Evolutionary conservation across 192 early-diverging fungal genomes (phyloP).

Genomic region (Dissophora ornata): DNA sequence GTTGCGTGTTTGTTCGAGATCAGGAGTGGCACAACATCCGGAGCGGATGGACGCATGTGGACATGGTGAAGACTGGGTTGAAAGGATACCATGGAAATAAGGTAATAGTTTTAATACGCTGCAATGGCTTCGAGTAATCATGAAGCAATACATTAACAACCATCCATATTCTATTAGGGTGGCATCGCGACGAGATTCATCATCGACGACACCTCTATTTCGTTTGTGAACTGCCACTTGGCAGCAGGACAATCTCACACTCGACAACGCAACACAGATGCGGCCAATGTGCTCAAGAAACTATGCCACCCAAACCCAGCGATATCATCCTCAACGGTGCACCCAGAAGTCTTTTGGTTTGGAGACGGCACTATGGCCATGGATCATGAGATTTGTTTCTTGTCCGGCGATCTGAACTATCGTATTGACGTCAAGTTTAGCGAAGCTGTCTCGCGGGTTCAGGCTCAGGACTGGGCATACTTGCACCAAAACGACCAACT

Average conservation of each 20-base stretch:
- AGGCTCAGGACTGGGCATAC: conserved; percentile 65
- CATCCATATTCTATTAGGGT: conserved; percentile 61
- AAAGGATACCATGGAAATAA: conserved; percentile 92
- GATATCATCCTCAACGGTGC: conserved; percentile 45
- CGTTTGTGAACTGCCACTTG: conserved; percentile 88
- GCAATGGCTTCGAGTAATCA: too few species aligned
- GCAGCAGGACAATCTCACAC: conserved; percentile 86
- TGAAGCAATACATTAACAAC: background rate
- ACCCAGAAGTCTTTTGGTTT: conserved; percentile 72
- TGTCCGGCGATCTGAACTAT: conserved; percentile 97
- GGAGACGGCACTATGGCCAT: conserved; percentile 90
- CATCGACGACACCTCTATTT: conserved; percentile 83
- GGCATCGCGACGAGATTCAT: conserved; percentile 80
- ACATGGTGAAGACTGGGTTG: conserved; percentile 90
- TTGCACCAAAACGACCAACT: conserved; percentile 78
- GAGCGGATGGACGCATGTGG: conserved; percentile 70
- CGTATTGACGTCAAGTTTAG: conserved; percentile 82
- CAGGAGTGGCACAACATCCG: conserved; percentile 57
- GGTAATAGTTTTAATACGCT: too few species aligned
- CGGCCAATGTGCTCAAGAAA: conserved; percentile 71
- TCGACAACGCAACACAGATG: conserved; percentile 79
- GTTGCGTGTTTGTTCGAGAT: conserved; percentile 83
- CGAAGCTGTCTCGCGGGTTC: conserved; percentile 67
- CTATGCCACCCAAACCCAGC: conserved; percentile 54
- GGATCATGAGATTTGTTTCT: conserved; percentile 80